Percentiles rank a stretch among this genome's conserved stretches.
phyloP scores from a whole-genome alignment of 306 rosid genomes.

The Acacia crassicarpa region DNA sequence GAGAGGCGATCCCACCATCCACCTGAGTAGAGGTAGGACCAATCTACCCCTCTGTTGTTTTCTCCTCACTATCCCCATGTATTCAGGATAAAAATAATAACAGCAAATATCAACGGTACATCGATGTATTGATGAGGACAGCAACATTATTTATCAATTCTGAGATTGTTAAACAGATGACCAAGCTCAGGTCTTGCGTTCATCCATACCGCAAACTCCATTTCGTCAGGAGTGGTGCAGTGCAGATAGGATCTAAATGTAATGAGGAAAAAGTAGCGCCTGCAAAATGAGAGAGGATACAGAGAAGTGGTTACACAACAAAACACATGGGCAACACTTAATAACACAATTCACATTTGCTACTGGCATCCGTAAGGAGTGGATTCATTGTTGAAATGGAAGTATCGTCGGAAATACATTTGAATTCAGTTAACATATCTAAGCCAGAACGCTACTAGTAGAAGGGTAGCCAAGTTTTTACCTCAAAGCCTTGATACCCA shows the following conservation, averaged over 20 bases:
- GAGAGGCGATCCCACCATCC: not conserved
- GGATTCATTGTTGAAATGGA: constrained; percentile 19
- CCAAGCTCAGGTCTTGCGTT: constrained; percentile 89
- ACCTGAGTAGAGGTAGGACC: not conserved
- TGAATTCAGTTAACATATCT: not conserved
- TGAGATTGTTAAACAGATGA: constrained; percentile 80
- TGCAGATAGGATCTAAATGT: constrained; percentile 88
- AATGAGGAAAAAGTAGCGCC: constrained; percentile 84
- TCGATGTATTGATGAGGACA: constrained; percentile 27
- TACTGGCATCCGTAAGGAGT: constrained; percentile 1
- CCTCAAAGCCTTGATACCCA: constrained; percentile 90
- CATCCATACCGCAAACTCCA: constrained; percentile 71
- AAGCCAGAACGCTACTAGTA: not conserved
- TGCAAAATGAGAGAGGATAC: constrained; percentile 36
- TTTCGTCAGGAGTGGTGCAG: constrained; percentile 51
- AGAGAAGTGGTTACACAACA: constrained; percentile 18
- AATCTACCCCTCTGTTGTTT: not conserved
- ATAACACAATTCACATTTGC: not conserved
- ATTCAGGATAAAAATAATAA: constrained; percentile 3
- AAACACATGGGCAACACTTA: not conserved
- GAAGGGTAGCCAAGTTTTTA: constrained; percentile 19
- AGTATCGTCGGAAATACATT: not conserved
- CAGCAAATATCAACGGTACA: constrained; percentile 43
- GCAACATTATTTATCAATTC: constrained; percentile 63
- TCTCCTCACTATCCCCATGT: not conserved